Evolutionary conservation across 345 rosid species (phyloP), one percentile per base, ranked within the genome.

Genomic region (Populus nigra): DNA sequence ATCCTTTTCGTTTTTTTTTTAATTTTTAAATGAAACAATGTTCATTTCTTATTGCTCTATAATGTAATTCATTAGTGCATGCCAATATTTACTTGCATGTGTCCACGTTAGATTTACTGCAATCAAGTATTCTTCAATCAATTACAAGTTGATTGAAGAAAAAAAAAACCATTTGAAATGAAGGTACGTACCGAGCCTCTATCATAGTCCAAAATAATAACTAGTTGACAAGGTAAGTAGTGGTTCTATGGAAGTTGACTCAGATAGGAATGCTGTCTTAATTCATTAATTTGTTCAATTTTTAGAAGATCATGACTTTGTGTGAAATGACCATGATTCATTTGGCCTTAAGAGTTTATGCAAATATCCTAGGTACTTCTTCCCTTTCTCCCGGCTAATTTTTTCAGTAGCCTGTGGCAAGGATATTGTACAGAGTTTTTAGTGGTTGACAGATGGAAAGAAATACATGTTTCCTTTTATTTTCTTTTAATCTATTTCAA

Each of bases 151-250:
- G 27, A 27, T 27, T 27, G 27, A 27, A 27, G 27, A 27, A 27
- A 27, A 27, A 27, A 27, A 27, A 27, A 27, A 27, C 27, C 27
- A 27, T 27, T 27, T 27, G 27, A 27, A 3, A 3, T 31, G 33
- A 31, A 31, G 33, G 33, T 31, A 31, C 33, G 33, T 31, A 31
- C 33, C 33, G 3, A 31, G 33, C 33, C 33, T 31, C 33, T 31
- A 31, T 31, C 33, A 31, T 0, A 31, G 33, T 31, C 33, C 33
- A 31, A 3, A 31, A 31, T 31, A 31, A 31, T 31, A 31, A 3
- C 33, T 3, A 31, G 33, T 82, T 55, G 81, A 74, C 70, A 78
- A 82, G 84, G 84, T 82, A 65, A 67, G 25, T 25, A 53, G 36
- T 36, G 1, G 65, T 49, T 69, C 39, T 31, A 23, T 78, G 71